Evolutionary conservation across 257 asterid genomes (phyloP).

Genomic region (Nicotiana undulata): DNA sequence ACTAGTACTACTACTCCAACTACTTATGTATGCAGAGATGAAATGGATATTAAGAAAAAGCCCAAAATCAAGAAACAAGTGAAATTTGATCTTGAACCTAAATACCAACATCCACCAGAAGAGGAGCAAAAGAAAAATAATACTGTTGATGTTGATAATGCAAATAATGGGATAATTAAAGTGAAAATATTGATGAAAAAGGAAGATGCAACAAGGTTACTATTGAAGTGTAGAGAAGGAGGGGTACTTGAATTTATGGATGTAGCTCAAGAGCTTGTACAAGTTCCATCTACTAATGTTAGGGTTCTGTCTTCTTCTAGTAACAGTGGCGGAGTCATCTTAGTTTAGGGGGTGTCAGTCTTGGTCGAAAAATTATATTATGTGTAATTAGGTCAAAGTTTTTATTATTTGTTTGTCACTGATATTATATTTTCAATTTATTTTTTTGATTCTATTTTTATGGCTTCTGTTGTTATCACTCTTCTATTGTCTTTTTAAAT

Average conservation of each 20-base stretch:
- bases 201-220: constrained; percentile 23
- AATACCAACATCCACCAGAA: not conserved
- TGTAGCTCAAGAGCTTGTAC: constrained; percentile 19
- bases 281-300: constrained; percentile 8
- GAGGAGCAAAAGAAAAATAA: not conserved
- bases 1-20: not conserved
- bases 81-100: not conserved
- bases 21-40: not conserved
- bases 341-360: too few species aligned
- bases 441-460: too few species aligned
- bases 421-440: too few species aligned
- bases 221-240: constrained; percentile 21
- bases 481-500: too few species aligned
- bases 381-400: too few species aligned
- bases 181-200: constrained; percentile 28
- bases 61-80: constrained; percentile 12
- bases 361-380: too few species aligned
- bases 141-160: not conserved
- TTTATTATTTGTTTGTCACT: too few species aligned
- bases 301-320: not conserved
- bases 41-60: not conserved
- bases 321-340: too few species aligned
- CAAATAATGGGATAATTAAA: not conserved
- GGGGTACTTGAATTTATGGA: constrained; percentile 22
- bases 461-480: too few species aligned